phyloP scores from a whole-genome alignment of 2,329 filamentous ascomycete genomes.

The Ceratocystis ficicola region DNA sequence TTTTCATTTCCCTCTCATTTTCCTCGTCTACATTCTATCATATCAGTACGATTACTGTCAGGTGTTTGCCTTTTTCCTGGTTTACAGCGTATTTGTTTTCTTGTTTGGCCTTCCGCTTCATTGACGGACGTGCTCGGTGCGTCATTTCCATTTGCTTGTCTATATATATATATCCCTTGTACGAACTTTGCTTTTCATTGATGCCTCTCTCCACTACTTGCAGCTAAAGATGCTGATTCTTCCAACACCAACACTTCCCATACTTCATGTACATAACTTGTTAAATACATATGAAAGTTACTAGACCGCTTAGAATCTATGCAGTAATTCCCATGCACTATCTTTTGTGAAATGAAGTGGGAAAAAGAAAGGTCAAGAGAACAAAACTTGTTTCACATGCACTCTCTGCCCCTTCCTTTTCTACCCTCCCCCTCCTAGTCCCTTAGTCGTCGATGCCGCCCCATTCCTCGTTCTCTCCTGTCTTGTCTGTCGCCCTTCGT shows the following conservation, averaged over 20 bases:
- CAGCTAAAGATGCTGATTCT: not conserved
- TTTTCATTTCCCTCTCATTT: not conserved
- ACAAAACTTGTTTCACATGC: not conserved
- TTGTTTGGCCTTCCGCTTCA: not conserved
- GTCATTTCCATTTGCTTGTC: not conserved
- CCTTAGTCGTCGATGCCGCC: slow-evolving; percentile 35
- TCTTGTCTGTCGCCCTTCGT: slow-evolving; percentile 24
- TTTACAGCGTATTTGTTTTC: slow-evolving; percentile 6
- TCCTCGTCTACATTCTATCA: not conserved
- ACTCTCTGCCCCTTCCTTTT: not conserved
- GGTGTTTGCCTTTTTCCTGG: not conserved
- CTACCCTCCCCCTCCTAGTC: not conserved
- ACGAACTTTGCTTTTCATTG: not conserved
- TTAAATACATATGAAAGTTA: not conserved
- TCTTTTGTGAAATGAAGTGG: no score
- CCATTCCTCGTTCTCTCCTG: slow-evolving; percentile 32
- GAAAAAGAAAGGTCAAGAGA: not conserved
- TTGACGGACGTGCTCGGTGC: not conserved
- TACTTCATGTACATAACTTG: not conserved
- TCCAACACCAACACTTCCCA: not conserved
- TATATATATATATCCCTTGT: slow-evolving; percentile 8
- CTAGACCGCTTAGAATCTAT: not conserved
- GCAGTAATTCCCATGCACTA: no score
- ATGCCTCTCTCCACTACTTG: not conserved
- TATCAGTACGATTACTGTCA: not conserved